Base-by-base conservation (phyloP, 805 yeast species). In the Yamadazyma paraphyllophila region DNA sequence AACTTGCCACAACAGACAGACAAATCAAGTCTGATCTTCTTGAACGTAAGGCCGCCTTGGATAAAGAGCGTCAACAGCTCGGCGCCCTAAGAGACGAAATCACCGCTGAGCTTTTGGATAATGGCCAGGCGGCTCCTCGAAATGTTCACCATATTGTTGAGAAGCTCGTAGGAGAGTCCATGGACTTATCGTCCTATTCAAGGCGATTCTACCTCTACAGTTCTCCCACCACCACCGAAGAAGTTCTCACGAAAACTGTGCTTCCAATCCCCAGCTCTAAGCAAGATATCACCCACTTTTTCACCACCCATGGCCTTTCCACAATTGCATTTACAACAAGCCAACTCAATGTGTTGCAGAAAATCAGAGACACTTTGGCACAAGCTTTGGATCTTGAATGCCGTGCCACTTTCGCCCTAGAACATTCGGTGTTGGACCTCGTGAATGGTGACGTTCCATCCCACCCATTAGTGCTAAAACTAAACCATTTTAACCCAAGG, bases 161-260 rank as follows among this genome's bases (percentile, higher is more conserved):
- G 13, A 27, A 31, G 25, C 32, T 45, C 29, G 13, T 45, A 6
- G 32, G 24, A 11, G 27, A 36, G 30, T 39, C 32, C 25, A 14
- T 38, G 3, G 37, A 41, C 14, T 9, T 41, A 9, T 15, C 24
- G n/a, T 24, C 39, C 4, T 49, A 46, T 31, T 15, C 35, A 6
- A 27, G 52, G 15, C 15, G 37, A 16, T 49, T 45, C 27, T 46
- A 43, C 33, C 36, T 40, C 16, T 46, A 40, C 30, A 44, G 41
- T n/a, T 40, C n/a, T 5, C 13, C 17, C 6, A 26, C 25, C 7
- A 13, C n/a, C 4, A n/a, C 40, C 2, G 32, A 26, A 7, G 7
- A 30, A 8, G 20, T 12, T 7, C 25, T 16, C 14, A 26, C 14
- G 20, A 13, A 12, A 37, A 14, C 32, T 31, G 4, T n/a, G 8